These are phyloP conservation scores for Puccinia triticina DNA, from an alignment of 1,284 basidiomycete species.

Conservation along the genomic window DNA sequence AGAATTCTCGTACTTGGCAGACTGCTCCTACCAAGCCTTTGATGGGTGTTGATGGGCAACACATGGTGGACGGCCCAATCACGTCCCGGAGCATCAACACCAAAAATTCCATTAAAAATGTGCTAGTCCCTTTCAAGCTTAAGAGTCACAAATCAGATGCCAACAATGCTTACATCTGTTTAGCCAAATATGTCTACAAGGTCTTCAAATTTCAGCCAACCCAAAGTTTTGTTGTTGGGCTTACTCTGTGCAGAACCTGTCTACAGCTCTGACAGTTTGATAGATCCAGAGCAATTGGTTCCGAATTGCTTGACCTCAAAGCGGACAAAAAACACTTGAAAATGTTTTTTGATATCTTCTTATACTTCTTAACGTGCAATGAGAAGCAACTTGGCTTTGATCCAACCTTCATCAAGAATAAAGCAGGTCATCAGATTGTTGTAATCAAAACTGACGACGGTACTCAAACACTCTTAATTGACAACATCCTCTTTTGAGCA, in stretches of 20 bases:
- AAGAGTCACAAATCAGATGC: background rate
- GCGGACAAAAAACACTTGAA: background rate
- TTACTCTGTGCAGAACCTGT: no score
- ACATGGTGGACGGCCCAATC: background rate
- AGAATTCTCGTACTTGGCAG: no score
- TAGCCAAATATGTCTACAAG: background rate
- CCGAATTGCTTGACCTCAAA: background rate
- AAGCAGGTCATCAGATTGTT: no score
- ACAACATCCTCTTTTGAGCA: background rate
- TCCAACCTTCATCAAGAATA: background rate
- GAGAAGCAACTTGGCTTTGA: background rate
- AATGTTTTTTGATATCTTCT: background rate
- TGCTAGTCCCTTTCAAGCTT: background rate
- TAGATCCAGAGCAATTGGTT: background rate
- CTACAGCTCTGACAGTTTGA: no score
- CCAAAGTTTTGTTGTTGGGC: background rate
- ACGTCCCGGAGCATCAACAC: background rate
- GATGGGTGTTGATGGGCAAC: background rate
- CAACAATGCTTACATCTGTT: background rate
- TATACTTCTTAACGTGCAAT: background rate
- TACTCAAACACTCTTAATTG: background rate
- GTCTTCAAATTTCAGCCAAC: background rate
- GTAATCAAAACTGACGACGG: background rate
- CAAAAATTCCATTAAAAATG: background rate
- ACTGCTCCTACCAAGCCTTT: background rate